Percentiles rank a stretch among this genome's conserved stretches.
phyloP scores from a whole-genome alignment of 345 rosid species.

The Ceriops zippeliana region DNA sequence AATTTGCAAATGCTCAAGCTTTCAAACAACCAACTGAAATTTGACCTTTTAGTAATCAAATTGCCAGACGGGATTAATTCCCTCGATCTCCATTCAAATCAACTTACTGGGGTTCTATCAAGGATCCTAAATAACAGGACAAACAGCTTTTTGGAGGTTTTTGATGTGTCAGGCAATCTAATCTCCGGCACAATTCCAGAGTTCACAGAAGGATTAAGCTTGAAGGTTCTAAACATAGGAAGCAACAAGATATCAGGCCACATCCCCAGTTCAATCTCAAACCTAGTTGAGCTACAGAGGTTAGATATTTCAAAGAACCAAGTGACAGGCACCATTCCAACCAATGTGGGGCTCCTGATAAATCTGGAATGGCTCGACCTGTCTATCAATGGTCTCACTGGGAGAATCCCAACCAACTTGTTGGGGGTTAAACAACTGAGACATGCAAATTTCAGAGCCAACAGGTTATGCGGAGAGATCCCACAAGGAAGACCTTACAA shows the following conservation, averaged over 20 bases:
- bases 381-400: constrained; percentile 61
- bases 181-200: constrained; percentile 71
- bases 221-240: constrained; percentile 65
- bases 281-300: constrained; percentile 55
- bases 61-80: constrained; percentile 58
- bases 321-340: constrained; percentile 65
- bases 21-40: constrained; percentile 66
- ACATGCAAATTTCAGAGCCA: constrained; percentile 84
- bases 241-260: constrained; percentile 72
- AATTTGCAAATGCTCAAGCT: constrained; percentile 65
- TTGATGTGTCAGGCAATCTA: constrained; percentile 62
- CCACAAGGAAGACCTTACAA: constrained; percentile 89
- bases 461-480: constrained; percentile 81
- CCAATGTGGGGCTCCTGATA: constrained; percentile 46
- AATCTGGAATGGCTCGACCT: constrained; percentile 78
- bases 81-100: constrained; percentile 68
- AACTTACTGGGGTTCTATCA: constrained; percentile 59
- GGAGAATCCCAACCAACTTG: constrained; percentile 68
- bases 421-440: constrained; percentile 43
- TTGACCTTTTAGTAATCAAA: constrained; percentile 51
- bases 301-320: constrained; percentile 74
- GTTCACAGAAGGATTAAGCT: constrained; percentile 50
- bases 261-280: constrained; percentile 73
- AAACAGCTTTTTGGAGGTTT: constrained; percentile 59
- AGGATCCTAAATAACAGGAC: constrained; percentile 65